These are phyloP conservation scores for Tuber brumale DNA, from an alignment of 495 filamentous ascomycete species.

Conservation along the genomic window DNA sequence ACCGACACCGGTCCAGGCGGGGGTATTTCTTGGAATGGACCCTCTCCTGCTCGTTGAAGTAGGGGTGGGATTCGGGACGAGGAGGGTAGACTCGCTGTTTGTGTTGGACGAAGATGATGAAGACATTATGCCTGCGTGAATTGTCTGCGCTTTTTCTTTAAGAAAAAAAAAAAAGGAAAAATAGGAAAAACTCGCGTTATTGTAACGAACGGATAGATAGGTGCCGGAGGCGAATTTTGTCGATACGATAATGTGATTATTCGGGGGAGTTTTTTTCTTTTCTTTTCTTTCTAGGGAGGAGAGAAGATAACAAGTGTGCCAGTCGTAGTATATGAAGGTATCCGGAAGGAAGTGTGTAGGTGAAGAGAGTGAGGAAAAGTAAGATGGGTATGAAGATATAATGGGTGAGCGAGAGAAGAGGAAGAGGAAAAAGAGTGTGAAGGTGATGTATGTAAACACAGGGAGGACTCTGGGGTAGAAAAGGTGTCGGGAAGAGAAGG, in stretches of 20 bases:
- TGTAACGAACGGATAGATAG: neutral
- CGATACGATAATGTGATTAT: neutral
- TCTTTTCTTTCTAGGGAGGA: neutral
- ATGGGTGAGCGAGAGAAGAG: constrained; percentile 7
- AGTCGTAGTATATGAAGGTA: constrained; percentile 30
- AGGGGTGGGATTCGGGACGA: constrained; percentile 36
- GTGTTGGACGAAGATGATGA: constrained; percentile 29
- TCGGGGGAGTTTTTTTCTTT: neutral
- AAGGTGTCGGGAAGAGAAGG: constrained; percentile 1
- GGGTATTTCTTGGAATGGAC: constrained; percentile 39
- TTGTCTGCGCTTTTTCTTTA: neutral
- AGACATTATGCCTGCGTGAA: constrained; percentile 21
- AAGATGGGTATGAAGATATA: constrained; percentile 6
- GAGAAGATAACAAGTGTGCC: constrained; percentile 9
- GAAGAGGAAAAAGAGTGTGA: constrained; percentile 25
- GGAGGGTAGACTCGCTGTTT: constrained; percentile 34
- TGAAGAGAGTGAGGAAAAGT: constrained; percentile 22
- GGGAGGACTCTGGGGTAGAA: neutral
- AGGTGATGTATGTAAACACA: neutral
- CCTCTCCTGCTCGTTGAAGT: constrained; percentile 37
- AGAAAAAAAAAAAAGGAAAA: neutral
- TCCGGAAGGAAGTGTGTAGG: constrained; percentile 22
- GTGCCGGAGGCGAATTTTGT: neutral
- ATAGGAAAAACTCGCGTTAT: neutral
- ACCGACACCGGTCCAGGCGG: constrained; percentile 19